Base-by-base conservation (phyloP, 2,329 filamentous ascomycete species). In the Byssoonygena ceratinophila region DNA sequence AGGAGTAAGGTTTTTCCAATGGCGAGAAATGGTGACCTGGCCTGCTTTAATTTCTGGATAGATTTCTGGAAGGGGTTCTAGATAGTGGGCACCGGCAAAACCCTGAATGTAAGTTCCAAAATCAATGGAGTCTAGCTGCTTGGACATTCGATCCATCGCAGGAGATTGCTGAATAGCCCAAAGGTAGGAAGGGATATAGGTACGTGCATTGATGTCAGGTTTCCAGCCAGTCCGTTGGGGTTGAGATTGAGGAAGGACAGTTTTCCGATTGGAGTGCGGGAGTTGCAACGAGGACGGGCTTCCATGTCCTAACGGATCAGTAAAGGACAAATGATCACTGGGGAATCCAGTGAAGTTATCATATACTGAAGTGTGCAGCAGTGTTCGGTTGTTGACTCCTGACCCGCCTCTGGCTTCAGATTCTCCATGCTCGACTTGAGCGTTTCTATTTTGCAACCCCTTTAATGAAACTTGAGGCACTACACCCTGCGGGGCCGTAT, bases 131-230 rank as follows among this genome's bases (percentile, higher is more conserved):
- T 54, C 53, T 9, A 58, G 34, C 7, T 44, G 51, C n/a, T 46
- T 51, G 40, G 58, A 57, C 36, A 41, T 45, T 9, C 54, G 51
- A 11, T 55, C 39, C 22, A 57, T 54, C 1, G 61, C 60, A 4
- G 57, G 57, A n/a, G 61, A 62, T 29, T 57, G 55, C 40, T 64
- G 63, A 32, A 63, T 56, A 12, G 61, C 62, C 41, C 53, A 40
- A 8, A 64, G 57, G 47, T 60, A 60, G 14, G 54, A 47, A 6
- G 60, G 61, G 12, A 61, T 55, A 52, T 62, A 63, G 20, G 53
- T 54, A 12, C 54, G 53, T 20, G 60, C 59, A 52, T 62, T 61
- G 18, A 63, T 54, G 41, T 64, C 59, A 7, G 55, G 53, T 31
- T 40, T 54, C 55, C 55, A 57, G 5, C 36, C 36, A 47, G 3